phyloP scores from a whole-genome alignment of 257 asterid genomes.

The Apocynum venetum region DNA sequence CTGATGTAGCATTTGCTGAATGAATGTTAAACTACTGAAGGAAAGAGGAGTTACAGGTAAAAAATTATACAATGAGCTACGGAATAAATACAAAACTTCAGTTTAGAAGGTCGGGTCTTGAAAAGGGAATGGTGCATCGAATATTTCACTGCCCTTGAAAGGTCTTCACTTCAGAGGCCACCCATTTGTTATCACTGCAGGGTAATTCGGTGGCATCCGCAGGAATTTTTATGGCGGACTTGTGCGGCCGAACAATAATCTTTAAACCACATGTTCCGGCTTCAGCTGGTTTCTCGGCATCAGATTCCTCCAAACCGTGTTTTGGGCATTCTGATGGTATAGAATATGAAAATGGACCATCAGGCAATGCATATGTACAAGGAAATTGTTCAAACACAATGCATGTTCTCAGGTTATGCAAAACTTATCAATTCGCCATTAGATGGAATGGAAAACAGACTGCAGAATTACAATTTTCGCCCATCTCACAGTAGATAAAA shows the following conservation, averaged over 20 bases:
- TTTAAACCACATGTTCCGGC: constrained; percentile 10
- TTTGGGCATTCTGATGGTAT: constrained; percentile 15
- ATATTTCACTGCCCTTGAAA: background rate
- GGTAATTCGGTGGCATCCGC: constrained; percentile 34
- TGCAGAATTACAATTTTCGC: no score
- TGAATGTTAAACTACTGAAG: no score
- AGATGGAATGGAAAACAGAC: no score
- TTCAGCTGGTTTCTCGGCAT: constrained; percentile 17
- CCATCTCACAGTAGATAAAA: no score
- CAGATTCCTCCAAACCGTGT: constrained; percentile 6
- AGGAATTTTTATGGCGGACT: constrained; percentile 29
- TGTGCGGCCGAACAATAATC: constrained; percentile 38
- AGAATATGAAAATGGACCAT: constrained; percentile 10
- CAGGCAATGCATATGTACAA: constrained; percentile 9
- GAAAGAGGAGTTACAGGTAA: no score
- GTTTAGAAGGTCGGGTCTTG: background rate
- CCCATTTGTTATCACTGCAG: constrained; percentile 42
- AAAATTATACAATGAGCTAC: no score
- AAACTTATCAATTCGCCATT: no score
- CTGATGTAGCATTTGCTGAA: background rate
- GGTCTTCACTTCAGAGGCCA: constrained; percentile 24
- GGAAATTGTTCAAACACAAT: constrained; percentile 17
- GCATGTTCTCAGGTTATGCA: no score
- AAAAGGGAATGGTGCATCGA: background rate
- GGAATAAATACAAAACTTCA: background rate